Evolutionary conservation across 257 asterid genomes (phyloP), one percentile per base, ranked within the genome.

Genomic region (Solanum bulbocastanum): DNA sequence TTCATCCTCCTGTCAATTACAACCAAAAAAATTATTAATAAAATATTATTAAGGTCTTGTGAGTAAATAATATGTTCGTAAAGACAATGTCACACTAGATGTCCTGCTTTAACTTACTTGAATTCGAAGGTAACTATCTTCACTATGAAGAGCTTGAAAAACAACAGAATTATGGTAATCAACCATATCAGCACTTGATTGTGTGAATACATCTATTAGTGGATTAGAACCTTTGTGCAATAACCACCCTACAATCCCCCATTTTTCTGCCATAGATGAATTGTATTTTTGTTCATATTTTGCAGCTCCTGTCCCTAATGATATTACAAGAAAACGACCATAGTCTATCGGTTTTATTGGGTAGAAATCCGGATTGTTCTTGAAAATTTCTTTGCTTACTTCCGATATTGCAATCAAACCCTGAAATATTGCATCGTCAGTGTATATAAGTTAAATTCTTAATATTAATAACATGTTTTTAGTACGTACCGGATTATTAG

Each of bases 401-500:
- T 92, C 85, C 20, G 88, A 72, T 1, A 92, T 85, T 1, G 96
- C 94, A 30, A 92, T 90, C 37, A 93, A 88, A 27, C 94, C 87
- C 94, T 92, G 91, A 40, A 13, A 58, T 69, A 30, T 30, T 69
- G 5, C 13, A 66, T 2, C 18, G 35, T 27, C 72, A 68, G 37
- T 68, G 2, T 2, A 27, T 69, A 69, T 30, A 69, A 69, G n/a
- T 69, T 69, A 69, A 72, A 36, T 72, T 16, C 3, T 37, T 39
- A 36, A 15, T 37, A 37, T 37, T 22, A 37, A 35, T 37, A 56
- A 30, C 11, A 2, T 36, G 1, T 35, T 27, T 60, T 10, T 65
- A 65, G 33, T 65, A 65, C 35, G 8, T 90, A 94, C 95, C 49
- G 97, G 97, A 92, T 94, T 94, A 86, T 94, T 92, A n/a, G 97